A percentile compares a stretch with the other conserved stretches of the same genome.
These are phyloP conservation scores for Coleophoma cylindrospora DNA, from an alignment of 2,329 filamentous ascomycete species.

Conservation along the genomic window DNA sequence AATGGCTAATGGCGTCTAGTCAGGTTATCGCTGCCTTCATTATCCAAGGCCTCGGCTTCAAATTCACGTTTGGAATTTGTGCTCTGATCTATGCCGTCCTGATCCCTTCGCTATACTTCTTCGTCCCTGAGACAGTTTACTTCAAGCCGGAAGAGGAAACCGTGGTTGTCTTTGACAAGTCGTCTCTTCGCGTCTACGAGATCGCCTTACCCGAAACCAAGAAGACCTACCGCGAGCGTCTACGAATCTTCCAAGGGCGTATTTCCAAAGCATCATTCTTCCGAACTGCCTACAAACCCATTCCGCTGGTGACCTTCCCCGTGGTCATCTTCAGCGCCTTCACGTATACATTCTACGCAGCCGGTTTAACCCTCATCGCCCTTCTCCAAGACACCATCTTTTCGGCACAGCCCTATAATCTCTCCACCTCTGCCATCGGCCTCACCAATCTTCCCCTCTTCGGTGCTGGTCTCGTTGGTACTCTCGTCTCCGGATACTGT, in stretches of 20 bases:
- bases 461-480: constrained; percentile 30
- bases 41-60: constrained; percentile 23
- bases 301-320: constrained; percentile 20
- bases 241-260: constrained; percentile 18
- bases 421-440: constrained; percentile 14
- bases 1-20: constrained; percentile 12
- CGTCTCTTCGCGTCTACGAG: background rate
- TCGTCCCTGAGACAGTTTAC: constrained; percentile 35
- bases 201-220: constrained; percentile 1
- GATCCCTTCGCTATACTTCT: constrained; percentile 32
- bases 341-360: constrained; percentile 10
- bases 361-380: constrained; percentile 18
- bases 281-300: constrained; percentile 19
- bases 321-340: constrained; percentile 3
- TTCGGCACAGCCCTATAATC: constrained; percentile 15
- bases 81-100: constrained; percentile 34
- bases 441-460: constrained; percentile 13
- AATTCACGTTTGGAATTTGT: constrained; percentile 25
- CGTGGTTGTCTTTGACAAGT: constrained; percentile 1
- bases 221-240: background rate
- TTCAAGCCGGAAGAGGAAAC: background rate
- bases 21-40: constrained; percentile 33
- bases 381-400: constrained; percentile 17
- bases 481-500: constrained; percentile 26
- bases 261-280: constrained; percentile 21